Evolutionary conservation across 2,329 filamentous ascomycete species (phyloP).

Genomic region (Sarocladium brachiariae): DNA sequence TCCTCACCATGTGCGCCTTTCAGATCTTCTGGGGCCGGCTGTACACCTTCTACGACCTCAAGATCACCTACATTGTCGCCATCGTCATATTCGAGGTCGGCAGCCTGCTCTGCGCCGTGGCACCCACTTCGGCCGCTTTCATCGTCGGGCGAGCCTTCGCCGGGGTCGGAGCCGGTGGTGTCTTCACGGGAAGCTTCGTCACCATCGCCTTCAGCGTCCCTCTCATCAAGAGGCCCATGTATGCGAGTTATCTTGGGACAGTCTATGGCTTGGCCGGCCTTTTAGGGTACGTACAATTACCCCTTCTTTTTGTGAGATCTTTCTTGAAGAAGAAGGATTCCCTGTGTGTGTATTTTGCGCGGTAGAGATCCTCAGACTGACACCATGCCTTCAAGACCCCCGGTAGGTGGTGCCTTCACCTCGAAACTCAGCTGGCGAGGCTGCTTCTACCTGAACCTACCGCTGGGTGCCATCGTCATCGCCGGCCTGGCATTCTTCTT

Average conservation of each 20-base stretch:
- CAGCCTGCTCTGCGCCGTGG: conserved; percentile 35
- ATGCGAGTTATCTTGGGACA: conserved; percentile 19
- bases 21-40: conserved; percentile 34
- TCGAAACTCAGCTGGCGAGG: conserved; percentile 20
- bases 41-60: conserved; percentile 40
- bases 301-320: too few species aligned
- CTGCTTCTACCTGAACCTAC: conserved; percentile 13
- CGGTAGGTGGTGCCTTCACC: conserved; percentile 22
- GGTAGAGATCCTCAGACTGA: too few species aligned
- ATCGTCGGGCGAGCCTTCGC: conserved; percentile 32
- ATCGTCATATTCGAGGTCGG: conserved; percentile 44
- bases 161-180: conserved; percentile 37
- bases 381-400: conserved; percentile 12
- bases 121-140: conserved; percentile 8
- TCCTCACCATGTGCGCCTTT: conserved; percentile 24
- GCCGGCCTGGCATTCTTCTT: conserved; percentile 20
- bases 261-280: conserved; percentile 22
- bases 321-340: too few species aligned
- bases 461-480: too few species aligned
- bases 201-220: conserved; percentile 32
- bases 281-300: conserved; percentile 11
- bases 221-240: conserved; percentile 17
- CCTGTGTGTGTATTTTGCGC: too few species aligned
- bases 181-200: conserved; percentile 33
- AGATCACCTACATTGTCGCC: conserved; percentile 32